Evolutionary conservation across 805 yeast species (phyloP), one percentile per base, ranked within the genome.

Genomic region (Priceomyces haplophilus): DNA sequence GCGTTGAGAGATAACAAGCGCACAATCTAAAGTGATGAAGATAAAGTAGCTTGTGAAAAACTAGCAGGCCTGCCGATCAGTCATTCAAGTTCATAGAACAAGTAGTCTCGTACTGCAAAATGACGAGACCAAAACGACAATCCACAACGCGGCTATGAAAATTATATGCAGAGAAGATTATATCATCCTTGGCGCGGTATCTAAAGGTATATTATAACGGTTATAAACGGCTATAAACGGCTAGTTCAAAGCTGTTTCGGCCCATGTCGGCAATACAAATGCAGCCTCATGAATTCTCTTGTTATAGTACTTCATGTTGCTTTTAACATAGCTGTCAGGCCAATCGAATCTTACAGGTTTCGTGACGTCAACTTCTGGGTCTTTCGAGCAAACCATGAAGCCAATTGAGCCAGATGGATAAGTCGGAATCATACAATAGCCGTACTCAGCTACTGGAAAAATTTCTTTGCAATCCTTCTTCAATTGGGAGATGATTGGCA

Each of bases 381-480:
- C 85, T 73, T 89, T 91, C 49, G 84, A 78, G 66, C 97, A 90
- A 47, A 91, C 90, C 96, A 91, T 88, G 71, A 93, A 88, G n/a
- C 98, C 99, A 59, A 91, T 85, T 65, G 89, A 95, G 51, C 99
- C 99, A 15, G 96, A 83, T 50, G 99, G 96, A 61, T 91, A 91
- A 45, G 98, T 90, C 61, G 99, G 99, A 54, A 90, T 88, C 60
- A 93, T 80, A 45, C 95, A 85, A 72, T 87, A 86, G 25, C 95
- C 89, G 64, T 89, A 90, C 61, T 85, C 93, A 33, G 85, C 97
- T 42, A 80, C 85, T 37, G 97, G 95, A 83, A 91, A 91, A 36
- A 91, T 88, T 49, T 80, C 79, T 51, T 74, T 67, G 69, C 97
- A 89, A 52, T 86, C 90, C 55, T 79, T 69, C 73, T 88, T 86